Base-by-base conservation (phyloP, 139 green algal species). In the Auxenochlorella pyrenoidosa region DNA sequence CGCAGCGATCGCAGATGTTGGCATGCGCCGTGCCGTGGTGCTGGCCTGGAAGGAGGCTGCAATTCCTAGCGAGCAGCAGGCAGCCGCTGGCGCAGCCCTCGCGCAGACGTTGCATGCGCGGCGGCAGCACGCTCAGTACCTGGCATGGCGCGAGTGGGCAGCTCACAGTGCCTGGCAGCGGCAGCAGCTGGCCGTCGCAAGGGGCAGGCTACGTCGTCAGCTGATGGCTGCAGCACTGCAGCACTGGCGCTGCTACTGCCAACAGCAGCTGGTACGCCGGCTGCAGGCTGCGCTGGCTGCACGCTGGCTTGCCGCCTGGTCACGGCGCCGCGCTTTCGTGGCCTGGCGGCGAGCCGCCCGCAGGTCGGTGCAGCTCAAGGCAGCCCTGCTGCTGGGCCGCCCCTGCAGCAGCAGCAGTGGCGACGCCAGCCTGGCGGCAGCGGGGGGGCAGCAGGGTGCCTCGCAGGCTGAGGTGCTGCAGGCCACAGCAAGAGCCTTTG, bases 231-330 rank as follows among this genome's bases (percentile, higher is more conserved):
- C 84, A 6, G 84, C 71, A 4, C 22, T 88, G 38, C 59, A 68
- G 40, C 73, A 88, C 59, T 88, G 84, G 84, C 73, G 59, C 18
- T 73, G n/a, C 73, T 77, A 83, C 59, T 88, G 84, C 75, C 84
- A 88, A 58, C 72, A 79, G 59, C 38, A 60, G 75, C 59, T 77
- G 36, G 73, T 88, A 30, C 21, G 44, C 22, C 84, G 84, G 54
- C 59, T 88, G 58, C 84, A 88, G 30, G 41, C 3, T 16, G 84
- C 84, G 8, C 40, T 88, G 54, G 84, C 84, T 13, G 38, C 54
- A 2, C 73, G 84, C 36, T 88, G 84, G 84, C 40, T 70, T 30
- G 54, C 73, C 28, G 73, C 73, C 5, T 88, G 73, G 84, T 10
- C 38, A 15, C 80, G 58, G 41, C 84, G 84, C 1, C 84, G 75